Percentiles rank a stretch among this genome's conserved stretches.
Evolutionary conservation across 441 rosid species (phyloP).

Genomic region (Lepidium campestre): DNA sequence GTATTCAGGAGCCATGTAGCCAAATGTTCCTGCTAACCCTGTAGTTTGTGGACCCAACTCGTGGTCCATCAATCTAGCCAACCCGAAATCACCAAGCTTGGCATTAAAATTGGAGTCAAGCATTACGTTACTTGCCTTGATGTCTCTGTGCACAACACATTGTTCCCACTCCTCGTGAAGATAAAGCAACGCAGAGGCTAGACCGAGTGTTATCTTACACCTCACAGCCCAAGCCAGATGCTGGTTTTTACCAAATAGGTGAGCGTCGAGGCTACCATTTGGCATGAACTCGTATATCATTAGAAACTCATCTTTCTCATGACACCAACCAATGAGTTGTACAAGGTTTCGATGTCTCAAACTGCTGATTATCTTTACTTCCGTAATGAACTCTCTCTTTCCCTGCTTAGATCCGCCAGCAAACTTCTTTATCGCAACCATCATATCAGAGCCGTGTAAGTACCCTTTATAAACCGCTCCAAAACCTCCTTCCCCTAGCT

Average conservation of each 20-base stretch:
- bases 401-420: neutral
- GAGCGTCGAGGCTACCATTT: neutral
- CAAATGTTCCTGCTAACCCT: slow-evolving; percentile 36
- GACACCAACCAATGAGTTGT: slow-evolving; percentile 4
- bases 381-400: neutral
- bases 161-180: neutral
- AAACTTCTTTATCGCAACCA: slow-evolving; percentile 9
- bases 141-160: slow-evolving; percentile 50
- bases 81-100: slow-evolving; percentile 5
- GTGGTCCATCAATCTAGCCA: slow-evolving; percentile 2
- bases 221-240: neutral
- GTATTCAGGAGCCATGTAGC: slow-evolving; percentile 50
- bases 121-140: slow-evolving; percentile 53
- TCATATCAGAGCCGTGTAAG: slow-evolving; percentile 6
- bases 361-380: slow-evolving; percentile 4
- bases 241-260: neutral
- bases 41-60: neutral
- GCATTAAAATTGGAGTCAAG: neutral
- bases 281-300: slow-evolving; percentile 50
- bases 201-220: neutral
- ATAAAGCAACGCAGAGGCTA: neutral
- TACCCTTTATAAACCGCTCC: slow-evolving; percentile 47
- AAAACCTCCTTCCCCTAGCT: slow-evolving; percentile 57
- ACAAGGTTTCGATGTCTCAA: slow-evolving; percentile 5
- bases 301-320: slow-evolving; percentile 5